Evolutionary conservation across 2,329 filamentous ascomycete genomes (phyloP).

Genomic region (Grosmannia serpens): DNA sequence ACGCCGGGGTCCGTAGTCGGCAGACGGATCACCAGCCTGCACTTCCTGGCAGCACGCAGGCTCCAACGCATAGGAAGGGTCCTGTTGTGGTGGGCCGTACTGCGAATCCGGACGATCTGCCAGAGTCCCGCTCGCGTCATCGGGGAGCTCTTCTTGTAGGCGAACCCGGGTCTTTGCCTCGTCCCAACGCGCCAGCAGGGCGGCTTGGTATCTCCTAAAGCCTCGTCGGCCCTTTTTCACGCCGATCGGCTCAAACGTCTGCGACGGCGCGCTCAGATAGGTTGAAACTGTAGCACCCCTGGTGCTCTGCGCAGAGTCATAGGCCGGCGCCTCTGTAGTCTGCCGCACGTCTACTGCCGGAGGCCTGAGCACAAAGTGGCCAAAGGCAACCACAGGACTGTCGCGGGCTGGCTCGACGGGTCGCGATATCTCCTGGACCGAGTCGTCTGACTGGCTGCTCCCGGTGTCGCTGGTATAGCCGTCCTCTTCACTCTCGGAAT

Average conservation of each 20-base stretch:
- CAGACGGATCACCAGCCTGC: background rate
- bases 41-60: background rate
- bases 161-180: slow-evolving; percentile 19
- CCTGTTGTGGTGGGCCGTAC: background rate
- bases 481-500: slow-evolving; percentile 37
- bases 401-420: background rate
- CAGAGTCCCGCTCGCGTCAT: background rate
- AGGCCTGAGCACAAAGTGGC: background rate
- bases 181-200: slow-evolving; percentile 19
- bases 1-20: background rate
- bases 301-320: background rate
- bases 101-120: background rate
- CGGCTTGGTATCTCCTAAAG: slow-evolving; percentile 33
- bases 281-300: background rate
- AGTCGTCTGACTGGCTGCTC: slow-evolving; percentile 4
- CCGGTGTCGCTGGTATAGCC: slow-evolving; percentile 18
- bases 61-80: background rate
- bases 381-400: background rate
- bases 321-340: background rate
- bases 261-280: background rate
- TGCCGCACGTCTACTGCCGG: background rate
- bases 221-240: slow-evolving; percentile 19
- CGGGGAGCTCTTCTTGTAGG: background rate
- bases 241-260: background rate
- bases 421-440: slow-evolving; percentile 1